Percentiles rank a stretch among this genome's conserved stretches.
phyloP scores from a whole-genome alignment of 805 yeast genomes.

The Cyberlindnera xylosilytica region DNA sequence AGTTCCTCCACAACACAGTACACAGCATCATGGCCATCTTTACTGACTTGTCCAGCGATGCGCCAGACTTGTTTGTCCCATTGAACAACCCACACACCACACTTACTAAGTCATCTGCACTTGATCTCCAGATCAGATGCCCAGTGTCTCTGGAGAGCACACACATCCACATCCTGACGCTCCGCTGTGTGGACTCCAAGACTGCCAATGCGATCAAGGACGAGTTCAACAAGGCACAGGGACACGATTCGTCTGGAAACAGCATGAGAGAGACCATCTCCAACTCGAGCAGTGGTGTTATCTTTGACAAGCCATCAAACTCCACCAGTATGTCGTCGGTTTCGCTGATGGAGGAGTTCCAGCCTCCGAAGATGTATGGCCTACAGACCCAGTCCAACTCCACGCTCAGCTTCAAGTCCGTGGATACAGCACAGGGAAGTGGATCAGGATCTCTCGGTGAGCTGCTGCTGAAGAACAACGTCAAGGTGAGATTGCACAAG shows the following conservation, averaged over 20 bases:
- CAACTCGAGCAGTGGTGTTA: conserved; percentile 10
- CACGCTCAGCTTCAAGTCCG: conserved; percentile 11
- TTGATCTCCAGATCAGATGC: conserved; percentile 17
- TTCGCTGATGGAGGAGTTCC: conserved; percentile 11
- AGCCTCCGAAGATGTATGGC: conserved; percentile 14
- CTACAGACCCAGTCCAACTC: conserved; percentile 15
- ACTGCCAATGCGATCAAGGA: conserved; percentile 13
- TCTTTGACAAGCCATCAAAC: conserved; percentile 24
- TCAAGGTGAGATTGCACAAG: conserved; percentile 25
- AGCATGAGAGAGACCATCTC: conserved; percentile 11
- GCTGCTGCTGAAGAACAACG: conserved; percentile 18
- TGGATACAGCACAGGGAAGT: neutral
- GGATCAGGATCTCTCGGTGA: conserved; percentile 14
- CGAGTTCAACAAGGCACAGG: conserved; percentile 11
- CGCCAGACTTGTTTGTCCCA: conserved; percentile 18
- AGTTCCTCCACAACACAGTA: conserved; percentile 16
- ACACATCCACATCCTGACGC: conserved; percentile 18
- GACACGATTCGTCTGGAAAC: conserved; percentile 1
- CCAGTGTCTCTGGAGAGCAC: conserved; percentile 14
- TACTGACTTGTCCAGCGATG: conserved; percentile 4
- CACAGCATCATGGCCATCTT: conserved; percentile 12
- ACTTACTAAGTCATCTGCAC: conserved; percentile 14
- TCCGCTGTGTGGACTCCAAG: conserved; percentile 21
- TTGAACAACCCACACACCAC: conserved; percentile 13
- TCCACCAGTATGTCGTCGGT: conserved; percentile 26